Conservation (phyloP, 1,284 basidiomycete genomes). For the Sphagnurus paluster region DNA sequence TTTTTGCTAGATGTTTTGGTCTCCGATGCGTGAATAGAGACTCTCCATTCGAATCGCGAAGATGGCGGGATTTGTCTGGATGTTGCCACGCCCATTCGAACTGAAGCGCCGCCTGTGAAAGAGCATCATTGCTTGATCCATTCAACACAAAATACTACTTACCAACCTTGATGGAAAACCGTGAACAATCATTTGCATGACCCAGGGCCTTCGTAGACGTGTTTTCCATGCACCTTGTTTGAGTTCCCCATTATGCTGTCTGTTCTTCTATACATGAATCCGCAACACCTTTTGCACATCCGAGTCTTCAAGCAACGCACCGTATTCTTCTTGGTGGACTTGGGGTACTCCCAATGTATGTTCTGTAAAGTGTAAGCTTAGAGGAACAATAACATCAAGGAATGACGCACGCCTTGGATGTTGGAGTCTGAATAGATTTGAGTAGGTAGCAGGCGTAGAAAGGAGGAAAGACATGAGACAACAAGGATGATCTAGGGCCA, state of each 20-base stretch:
- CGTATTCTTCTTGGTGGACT: slow-evolving; percentile 76
- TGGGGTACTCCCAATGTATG: slow-evolving; percentile 84
- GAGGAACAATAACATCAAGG: slow-evolving; percentile 2
- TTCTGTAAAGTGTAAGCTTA: slow-evolving; percentile 35
- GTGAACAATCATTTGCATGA: slow-evolving; percentile 87
- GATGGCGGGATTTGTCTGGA: slow-evolving; percentile 57
- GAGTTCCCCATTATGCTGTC: slow-evolving; percentile 86
- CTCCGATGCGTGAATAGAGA: slow-evolving; percentile 34
- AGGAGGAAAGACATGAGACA: slow-evolving; percentile 63
- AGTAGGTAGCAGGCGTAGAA: slow-evolving; percentile 92
- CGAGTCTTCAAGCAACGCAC: slow-evolving; percentile 29
- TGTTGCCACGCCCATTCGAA: slow-evolving; percentile 97
- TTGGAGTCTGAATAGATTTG: slow-evolving; percentile 60
- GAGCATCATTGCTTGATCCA: background rate
- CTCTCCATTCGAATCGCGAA: slow-evolving; percentile 44
- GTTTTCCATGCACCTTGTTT: slow-evolving; percentile 79
- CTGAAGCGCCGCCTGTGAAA: slow-evolving; percentile 44
- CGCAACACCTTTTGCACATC: too few relatives aligned
- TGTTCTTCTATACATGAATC: too few relatives aligned
- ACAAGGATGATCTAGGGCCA: slow-evolving; percentile 38
- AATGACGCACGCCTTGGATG: slow-evolving; percentile 56
- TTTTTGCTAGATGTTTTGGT: slow-evolving; percentile 38
- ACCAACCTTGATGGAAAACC: slow-evolving; percentile 84
- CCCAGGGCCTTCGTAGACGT: slow-evolving; percentile 73
- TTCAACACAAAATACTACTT: slow-evolving; percentile 8